phyloP scores from a whole-genome alignment of 257 asterid species.

The Nicotiana benthamiana region DNA sequence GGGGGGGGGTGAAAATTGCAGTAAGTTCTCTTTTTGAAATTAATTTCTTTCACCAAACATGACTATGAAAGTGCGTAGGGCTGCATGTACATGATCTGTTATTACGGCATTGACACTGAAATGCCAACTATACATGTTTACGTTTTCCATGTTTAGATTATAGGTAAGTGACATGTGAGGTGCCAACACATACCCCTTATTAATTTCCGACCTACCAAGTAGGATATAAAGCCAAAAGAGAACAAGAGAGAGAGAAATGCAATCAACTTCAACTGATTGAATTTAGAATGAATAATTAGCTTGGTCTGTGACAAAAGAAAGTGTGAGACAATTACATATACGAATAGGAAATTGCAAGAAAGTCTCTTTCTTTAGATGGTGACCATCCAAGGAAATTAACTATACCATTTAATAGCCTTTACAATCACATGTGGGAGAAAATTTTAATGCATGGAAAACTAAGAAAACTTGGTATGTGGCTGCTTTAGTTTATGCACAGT shows the following conservation, averaged over 20 bases:
- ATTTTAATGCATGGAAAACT: too few species aligned
- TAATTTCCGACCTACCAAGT: background rate
- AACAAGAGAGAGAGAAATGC: background rate
- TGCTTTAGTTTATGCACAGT: too few species aligned
- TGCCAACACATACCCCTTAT: background rate
- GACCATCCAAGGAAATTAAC: too few species aligned
- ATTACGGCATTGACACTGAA: background rate
- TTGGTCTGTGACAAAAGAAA: background rate
- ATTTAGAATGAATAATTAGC: background rate
- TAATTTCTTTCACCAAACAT: background rate
- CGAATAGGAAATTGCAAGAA: too few species aligned
- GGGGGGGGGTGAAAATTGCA: background rate
- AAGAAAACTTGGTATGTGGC: too few species aligned
- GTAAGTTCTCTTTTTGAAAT: background rate
- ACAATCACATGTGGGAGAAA: too few species aligned
- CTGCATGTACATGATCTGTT: background rate
- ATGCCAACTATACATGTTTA: background rate
- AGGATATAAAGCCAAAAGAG: background rate
- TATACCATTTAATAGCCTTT: too few species aligned
- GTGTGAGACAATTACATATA: background rate
- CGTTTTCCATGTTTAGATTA: background rate
- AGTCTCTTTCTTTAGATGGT: too few species aligned
- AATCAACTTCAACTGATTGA: background rate
- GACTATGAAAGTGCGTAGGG: background rate
- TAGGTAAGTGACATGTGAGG: background rate